Evolutionary conservation across 768 basidiomycete genomes (phyloP), one percentile per base, ranked within the genome.

Genomic region (Mrakia frigida): DNA sequence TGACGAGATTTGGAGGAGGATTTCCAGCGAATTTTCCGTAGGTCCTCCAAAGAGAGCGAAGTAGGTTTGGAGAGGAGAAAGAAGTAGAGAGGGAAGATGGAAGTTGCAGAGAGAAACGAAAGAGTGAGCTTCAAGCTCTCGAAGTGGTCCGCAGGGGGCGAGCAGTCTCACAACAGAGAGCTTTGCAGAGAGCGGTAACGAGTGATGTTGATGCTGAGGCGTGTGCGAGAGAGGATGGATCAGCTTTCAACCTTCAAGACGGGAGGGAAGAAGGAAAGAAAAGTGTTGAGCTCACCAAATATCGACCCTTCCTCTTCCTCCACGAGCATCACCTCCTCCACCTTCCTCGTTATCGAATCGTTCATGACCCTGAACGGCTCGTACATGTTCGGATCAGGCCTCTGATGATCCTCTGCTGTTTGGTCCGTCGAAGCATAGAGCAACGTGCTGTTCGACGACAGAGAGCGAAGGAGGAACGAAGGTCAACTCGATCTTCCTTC

Each of bases 121-220:
- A 50, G 13, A 18, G 46, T 50, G 46, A 50, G 46, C 46, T 50
- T 6, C n/a, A n/a, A n/a, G n/a, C n/a, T n/a, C n/a, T n/a, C n/a
- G n/a, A n/a, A n/a, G n/a, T n/a, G n/a, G n/a, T n/a, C n/a, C n/a
- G n/a, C n/a, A n/a, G n/a, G n/a, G n/a, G n/a, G n/a, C n/a, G n/a
- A n/a, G n/a, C n/a, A n/a, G n/a, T n/a, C 87, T 72, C 83, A 96
- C 94, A 92, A 81, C 96, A 98, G 23, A 98, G 85, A 4, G 94
- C 91, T 83, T 97, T 98, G 39, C 92, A 91, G 74, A 98, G 83
- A 79, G 56, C 59, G 73, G 56, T 67, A 53, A 72, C 69, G 53
- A 65, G 53, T 35, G 67, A 78, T 35, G 61, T 80, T 37, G 74
- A 75, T 59, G 63, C 73, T 80, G 88, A 85, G 75, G 11, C 61